Percentiles rank a stretch among this genome's conserved stretches.
Conservation (phyloP, 2,329 filamentous ascomycete genomes). For the Rutstroemia sydowiana region DNA sequence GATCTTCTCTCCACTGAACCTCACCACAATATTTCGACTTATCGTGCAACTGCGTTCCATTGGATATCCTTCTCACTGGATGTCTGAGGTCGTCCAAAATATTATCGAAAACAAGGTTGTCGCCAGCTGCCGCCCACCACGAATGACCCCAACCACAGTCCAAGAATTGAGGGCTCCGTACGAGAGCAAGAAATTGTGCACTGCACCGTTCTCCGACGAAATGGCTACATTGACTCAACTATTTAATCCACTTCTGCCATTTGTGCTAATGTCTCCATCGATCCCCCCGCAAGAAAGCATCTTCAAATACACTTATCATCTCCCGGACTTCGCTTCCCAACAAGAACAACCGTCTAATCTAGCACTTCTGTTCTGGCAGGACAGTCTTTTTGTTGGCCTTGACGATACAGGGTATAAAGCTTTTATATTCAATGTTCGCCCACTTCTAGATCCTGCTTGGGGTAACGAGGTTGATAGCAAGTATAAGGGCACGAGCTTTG, state of each 20-base stretch:
- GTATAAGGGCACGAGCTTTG: not conserved
- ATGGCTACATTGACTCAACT: constrained; percentile 9
- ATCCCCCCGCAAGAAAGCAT: not conserved
- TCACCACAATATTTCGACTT: constrained; percentile 12
- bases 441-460: not conserved
- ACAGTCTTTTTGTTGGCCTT: not conserved
- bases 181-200: constrained; percentile 8
- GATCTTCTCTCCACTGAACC: constrained; percentile 9
- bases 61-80: constrained; percentile 16
- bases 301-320: not conserved
- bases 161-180: not conserved
- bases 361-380: not conserved
- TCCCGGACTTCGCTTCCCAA: not conserved
- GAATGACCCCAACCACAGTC: constrained; percentile 1
- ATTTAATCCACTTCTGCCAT: constrained; percentile 13
- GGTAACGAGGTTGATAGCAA: not conserved
- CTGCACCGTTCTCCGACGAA: constrained; percentile 11
- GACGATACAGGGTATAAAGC: not conserved
- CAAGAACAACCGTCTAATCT: not conserved
- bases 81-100: constrained; percentile 12
- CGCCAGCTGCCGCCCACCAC: constrained; percentile 8
- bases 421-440: not conserved
- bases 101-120: constrained; percentile 15
- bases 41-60: constrained; percentile 9
- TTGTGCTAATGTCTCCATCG: not conserved